Evolutionary conservation across 306 rosid genomes (phyloP).

Genomic region (Cicer arietinum): DNA sequence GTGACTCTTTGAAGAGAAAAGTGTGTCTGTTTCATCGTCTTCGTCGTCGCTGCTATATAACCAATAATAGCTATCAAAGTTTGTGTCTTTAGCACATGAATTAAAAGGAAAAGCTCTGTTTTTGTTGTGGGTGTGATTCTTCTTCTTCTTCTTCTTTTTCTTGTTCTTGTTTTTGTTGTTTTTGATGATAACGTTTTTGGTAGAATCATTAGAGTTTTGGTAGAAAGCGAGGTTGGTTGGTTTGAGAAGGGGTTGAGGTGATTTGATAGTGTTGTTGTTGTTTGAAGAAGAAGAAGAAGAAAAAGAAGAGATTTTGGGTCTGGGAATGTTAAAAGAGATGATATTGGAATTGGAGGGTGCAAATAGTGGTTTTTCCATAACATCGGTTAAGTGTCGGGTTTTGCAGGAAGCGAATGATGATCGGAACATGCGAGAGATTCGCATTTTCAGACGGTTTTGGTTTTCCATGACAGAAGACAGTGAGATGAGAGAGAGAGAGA

Average conservation of each 20-base stretch:
- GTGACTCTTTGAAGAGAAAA: conserved; percentile 75
- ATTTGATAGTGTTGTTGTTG: conserved; percentile 15
- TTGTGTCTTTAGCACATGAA: conserved; percentile 57
- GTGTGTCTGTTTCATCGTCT: conserved; percentile 76
- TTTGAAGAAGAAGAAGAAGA: conserved; percentile 40
- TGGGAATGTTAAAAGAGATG: conserved; percentile 44
- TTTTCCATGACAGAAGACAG: conserved; percentile 60
- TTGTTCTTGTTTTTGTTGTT: conserved; percentile 35
- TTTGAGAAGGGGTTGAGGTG: conserved; percentile 49
- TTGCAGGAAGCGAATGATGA: conserved; percentile 84
- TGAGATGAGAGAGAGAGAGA: background rate
- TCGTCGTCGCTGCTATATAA: conserved; percentile 83
- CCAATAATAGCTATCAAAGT: conserved; percentile 58
- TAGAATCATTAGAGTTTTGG: conserved; percentile 27
- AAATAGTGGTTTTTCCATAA: conserved; percentile 65
- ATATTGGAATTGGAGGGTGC: conserved; percentile 32
- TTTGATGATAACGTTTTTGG: conserved; percentile 15
- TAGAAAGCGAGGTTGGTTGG: conserved; percentile 30
- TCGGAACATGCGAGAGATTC: conserved; percentile 85
- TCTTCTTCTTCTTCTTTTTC: conserved; percentile 45
- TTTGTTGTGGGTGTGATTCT: conserved; percentile 49
- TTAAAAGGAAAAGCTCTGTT: conserved; percentile 49
- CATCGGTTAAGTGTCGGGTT: conserved; percentile 66
- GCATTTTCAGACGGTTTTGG: conserved; percentile 65
- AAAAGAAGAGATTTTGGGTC: conserved; percentile 44